phyloP scores from a whole-genome alignment of 1,284 basidiomycete species.

The Athelia sp. region DNA sequence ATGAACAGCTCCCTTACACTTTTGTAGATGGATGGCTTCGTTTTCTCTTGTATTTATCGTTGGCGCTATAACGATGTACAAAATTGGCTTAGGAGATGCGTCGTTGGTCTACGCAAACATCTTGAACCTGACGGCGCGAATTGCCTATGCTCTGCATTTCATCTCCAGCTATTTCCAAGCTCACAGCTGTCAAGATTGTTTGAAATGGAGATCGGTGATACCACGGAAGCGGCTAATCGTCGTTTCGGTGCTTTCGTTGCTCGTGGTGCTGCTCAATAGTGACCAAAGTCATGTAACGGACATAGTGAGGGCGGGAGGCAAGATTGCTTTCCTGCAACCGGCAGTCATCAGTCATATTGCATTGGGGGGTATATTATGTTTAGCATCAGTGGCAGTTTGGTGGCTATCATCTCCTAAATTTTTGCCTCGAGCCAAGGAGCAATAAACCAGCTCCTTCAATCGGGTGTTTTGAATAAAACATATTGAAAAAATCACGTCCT shows the following conservation, averaged over 20 bases:
- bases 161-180: conserved; percentile 29
- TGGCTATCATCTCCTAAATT: conserved; percentile 30
- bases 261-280: conserved; percentile 20
- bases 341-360: conserved; percentile 34
- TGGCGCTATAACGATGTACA: conserved; percentile 46
- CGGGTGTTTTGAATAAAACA: neutral
- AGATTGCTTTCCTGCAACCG: conserved; percentile 23
- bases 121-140: conserved; percentile 55
- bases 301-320: conserved; percentile 19
- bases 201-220: conserved; percentile 22
- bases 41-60: conserved; percentile 62
- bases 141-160: conserved; percentile 44
- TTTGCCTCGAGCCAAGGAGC: neutral
- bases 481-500: neutral
- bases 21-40: conserved; percentile 57
- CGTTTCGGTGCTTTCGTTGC: conserved; percentile 24
- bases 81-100: conserved; percentile 52
- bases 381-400: conserved; percentile 39
- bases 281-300: conserved; percentile 16
- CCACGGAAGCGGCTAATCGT: conserved; percentile 29
- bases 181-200: conserved; percentile 14
- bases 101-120: conserved; percentile 77
- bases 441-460: neutral
- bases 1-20: conserved; percentile 1
- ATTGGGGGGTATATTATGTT: conserved; percentile 33